Evolutionary conservation across 164 flowering plant genomes (phyloP).

Genomic region (Chloranthus sessilifolius): DNA sequence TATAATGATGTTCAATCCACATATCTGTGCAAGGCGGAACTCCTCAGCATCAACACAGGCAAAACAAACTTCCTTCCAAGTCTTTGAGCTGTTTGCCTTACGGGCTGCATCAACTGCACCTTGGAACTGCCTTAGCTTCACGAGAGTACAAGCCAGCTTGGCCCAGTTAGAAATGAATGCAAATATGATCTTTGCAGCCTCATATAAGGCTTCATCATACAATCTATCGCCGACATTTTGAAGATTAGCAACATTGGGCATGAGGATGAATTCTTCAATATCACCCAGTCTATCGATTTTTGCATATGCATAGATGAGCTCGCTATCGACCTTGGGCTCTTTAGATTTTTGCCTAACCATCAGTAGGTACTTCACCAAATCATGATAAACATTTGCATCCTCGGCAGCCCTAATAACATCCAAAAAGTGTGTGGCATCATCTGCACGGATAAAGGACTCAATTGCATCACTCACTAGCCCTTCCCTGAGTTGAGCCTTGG

Average conservation of each 20-base stretch:
- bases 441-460: slow-evolving; percentile 98
- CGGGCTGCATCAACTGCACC: slow-evolving; percentile 99
- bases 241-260: slow-evolving; percentile 99
- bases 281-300: slow-evolving; percentile 95
- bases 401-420: slow-evolving; percentile 90
- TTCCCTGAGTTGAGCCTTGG: slow-evolving; percentile 93
- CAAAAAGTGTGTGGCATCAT: slow-evolving; percentile 88
- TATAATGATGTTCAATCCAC: slow-evolving; percentile 92
- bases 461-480: slow-evolving; percentile 98
- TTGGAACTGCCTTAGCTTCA: slow-evolving; percentile 87
- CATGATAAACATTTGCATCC: slow-evolving; percentile 86
- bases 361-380: slow-evolving; percentile 85
- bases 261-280: slow-evolving; percentile 94
- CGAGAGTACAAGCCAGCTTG: slow-evolving; percentile 86
- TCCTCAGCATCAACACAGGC: slow-evolving; percentile 99
- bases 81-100: slow-evolving; percentile 95
- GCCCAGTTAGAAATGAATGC: slow-evolving; percentile 98
- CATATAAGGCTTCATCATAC: slow-evolving; percentile 87
- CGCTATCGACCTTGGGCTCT: slow-evolving; percentile 98
- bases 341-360: slow-evolving; percentile 96
- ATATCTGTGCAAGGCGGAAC: slow-evolving; percentile 99
- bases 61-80: slow-evolving; percentile 99
- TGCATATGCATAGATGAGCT: slow-evolving; percentile 98
- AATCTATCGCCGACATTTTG: slow-evolving; percentile 94
- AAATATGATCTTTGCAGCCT: slow-evolving; percentile 95